phyloP scores from a whole-genome alignment of 352 stramenopile species.

The Pythium diclinum region DNA sequence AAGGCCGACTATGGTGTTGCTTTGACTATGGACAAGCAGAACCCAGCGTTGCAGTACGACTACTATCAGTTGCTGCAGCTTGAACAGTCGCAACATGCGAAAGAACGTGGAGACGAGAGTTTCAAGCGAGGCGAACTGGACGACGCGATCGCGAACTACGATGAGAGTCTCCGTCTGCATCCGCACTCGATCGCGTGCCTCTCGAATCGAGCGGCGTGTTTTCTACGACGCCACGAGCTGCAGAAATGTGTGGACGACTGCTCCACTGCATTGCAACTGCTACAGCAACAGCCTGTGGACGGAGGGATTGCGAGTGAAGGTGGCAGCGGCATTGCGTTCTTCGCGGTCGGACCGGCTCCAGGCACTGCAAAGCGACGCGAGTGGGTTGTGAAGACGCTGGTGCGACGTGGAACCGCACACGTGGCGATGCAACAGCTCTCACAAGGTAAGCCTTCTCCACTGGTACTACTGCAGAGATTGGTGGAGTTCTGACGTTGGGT shows the following conservation, averaged over 20 bases:
- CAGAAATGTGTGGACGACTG: constrained; percentile 63
- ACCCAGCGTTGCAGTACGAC: constrained; percentile 58
- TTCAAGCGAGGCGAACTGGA: constrained; percentile 43
- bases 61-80: constrained; percentile 60
- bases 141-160: constrained; percentile 50
- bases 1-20: constrained; percentile 82
- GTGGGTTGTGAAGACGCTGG: constrained; percentile 78
- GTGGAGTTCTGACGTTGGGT: background rate
- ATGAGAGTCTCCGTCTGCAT: constrained; percentile 52
- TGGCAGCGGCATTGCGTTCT: constrained; percentile 41
- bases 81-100: constrained; percentile 52
- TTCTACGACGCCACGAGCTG: constrained; percentile 46
- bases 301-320: constrained; percentile 4
- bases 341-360: constrained; percentile 45
- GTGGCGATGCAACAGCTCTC: constrained; percentile 33
- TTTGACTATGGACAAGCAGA: constrained; percentile 74
- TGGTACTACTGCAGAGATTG: background rate
- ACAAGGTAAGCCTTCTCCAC: constrained; percentile 32
- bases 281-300: constrained; percentile 39
- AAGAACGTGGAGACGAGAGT: constrained; percentile 43
- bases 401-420: constrained; percentile 57
- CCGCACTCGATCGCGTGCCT: constrained; percentile 65
- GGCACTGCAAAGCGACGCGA: constrained; percentile 53
- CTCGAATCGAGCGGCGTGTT: constrained; percentile 74
- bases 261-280: constrained; percentile 43